A percentile compares a stretch with the other conserved stretches of the same genome.
Conservation (phyloP, 495 filamentous ascomycete species). For the Hypoxylon subgilvum region DNA sequence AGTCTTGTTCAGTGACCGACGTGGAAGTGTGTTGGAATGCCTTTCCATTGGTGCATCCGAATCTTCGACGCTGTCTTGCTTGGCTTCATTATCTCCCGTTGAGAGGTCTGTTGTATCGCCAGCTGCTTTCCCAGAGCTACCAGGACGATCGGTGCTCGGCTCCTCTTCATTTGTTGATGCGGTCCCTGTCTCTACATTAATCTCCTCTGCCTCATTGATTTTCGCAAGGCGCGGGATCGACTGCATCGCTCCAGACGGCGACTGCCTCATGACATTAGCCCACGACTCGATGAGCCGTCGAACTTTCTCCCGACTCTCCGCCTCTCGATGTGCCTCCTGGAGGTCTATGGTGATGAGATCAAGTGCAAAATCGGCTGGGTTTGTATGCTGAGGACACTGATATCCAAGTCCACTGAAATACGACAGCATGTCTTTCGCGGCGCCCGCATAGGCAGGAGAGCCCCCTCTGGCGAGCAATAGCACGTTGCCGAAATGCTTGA, state of each 20-base stretch:
- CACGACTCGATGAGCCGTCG: conserved; percentile 62
- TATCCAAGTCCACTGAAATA: conserved; percentile 67
- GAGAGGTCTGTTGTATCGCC: too few relatives aligned
- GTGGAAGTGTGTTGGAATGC: conserved; percentile 26
- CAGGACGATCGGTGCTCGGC: not conserved
- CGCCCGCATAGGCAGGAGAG: conserved; percentile 68
- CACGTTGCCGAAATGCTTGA: conserved; percentile 70
- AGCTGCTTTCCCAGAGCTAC: too few relatives aligned
- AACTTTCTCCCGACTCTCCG: conserved; percentile 63
- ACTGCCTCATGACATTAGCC: conserved; percentile 24
- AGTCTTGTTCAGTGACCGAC: conserved; percentile 33
- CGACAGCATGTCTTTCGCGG: conserved; percentile 66
- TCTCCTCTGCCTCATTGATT: conserved; percentile 33
- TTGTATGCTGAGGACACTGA: conserved; percentile 68
- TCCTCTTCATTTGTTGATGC: not conserved
- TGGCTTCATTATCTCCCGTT: too few relatives aligned
- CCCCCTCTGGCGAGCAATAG: conserved; percentile 73
- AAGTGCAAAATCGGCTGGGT: conserved; percentile 77
- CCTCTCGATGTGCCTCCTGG: conserved; percentile 65
- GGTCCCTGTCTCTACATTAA: conserved; percentile 1
- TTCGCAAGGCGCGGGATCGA: conserved; percentile 13
- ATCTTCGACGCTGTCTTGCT: not conserved
- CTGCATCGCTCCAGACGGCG: not conserved
- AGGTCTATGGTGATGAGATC: conserved; percentile 78
- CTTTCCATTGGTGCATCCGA: conserved; percentile 11